Base-by-base conservation (phyloP, 1,284 basidiomycete species). In the Coniophora puteana region DNA sequence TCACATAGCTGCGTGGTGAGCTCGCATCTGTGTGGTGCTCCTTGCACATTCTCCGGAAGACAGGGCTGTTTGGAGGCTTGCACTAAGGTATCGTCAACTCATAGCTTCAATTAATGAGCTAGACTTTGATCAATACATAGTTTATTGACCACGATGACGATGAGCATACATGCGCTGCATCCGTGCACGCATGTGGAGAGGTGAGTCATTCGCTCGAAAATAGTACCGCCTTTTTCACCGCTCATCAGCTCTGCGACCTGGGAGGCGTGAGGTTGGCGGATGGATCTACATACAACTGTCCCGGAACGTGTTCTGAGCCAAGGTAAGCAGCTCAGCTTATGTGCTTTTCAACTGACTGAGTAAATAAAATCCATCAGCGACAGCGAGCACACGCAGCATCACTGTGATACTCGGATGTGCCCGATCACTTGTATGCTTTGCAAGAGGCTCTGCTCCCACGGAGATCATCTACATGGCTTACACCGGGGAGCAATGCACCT, bases 381-480 rank as follows among this genome's bases (percentile, higher is more conserved):
- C 11, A 48, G 67, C 20, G 50, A 57, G 1, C 78, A 80, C 44
- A 50, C 53, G 8, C 48, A 53, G 8, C 78, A 80, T 54, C 53
- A 62, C 20, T 80, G 78, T 44, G 68, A 72, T 30, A 59, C 61
- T 13, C 57, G 63, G 18, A 64, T 68, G 29, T 80, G 78, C 40
- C 76, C 77, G 0, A 51, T 79, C 21, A 46, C 57, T 11, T 80
- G 78, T 50, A 60, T 70, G 43, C 55, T 80, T 1, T 80, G 78
- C 55, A 70, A 64, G 41, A 61, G 74, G 14, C 57, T 70, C 4
- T 80, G 78, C 40, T 58, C 65, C 12, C 59, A 56, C 36, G 27
- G 49, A 3, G 59, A 76, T 38, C 78, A 80, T 55, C 59, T 80
- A 16, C 78, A 80, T 44, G 75, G 65, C 0, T 49, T 77, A 14